These are phyloP conservation scores for Bretziella fagacearum DNA, from an alignment of 2,329 filamentous ascomycete genomes.

Conservation along the genomic window DNA sequence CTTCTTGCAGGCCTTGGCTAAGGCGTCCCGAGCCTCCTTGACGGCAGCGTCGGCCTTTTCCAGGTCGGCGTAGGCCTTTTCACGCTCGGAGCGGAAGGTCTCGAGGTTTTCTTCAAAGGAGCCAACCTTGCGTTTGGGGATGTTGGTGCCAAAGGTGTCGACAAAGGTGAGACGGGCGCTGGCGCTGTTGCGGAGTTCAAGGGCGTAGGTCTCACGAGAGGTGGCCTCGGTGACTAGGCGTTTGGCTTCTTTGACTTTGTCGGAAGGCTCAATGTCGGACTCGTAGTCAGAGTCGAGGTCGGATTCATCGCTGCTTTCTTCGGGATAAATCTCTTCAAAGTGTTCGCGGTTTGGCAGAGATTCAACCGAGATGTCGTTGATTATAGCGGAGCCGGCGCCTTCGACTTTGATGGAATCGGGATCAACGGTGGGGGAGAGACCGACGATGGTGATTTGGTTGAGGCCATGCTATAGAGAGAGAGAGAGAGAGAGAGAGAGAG, in stretches of 20 bases:
- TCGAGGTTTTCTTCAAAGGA: slow-evolving; percentile 25
- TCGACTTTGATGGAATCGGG: slow-evolving; percentile 45
- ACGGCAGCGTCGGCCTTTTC: slow-evolving; percentile 21
- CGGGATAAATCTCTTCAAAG: slow-evolving; percentile 37
- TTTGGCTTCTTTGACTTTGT: slow-evolving; percentile 20
- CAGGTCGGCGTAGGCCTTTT: slow-evolving; percentile 25
- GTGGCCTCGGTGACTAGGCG: slow-evolving; percentile 19
- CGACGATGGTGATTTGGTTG: slow-evolving; percentile 41
- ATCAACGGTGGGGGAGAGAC: slow-evolving; percentile 38
- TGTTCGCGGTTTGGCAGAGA: slow-evolving; percentile 36
- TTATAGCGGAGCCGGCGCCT: slow-evolving; percentile 36
- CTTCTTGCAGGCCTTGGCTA: background rate
- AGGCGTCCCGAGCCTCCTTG: slow-evolving; percentile 16
- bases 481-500: too few relatives aligned
- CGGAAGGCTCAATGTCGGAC: slow-evolving; percentile 16
- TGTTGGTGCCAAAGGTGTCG: slow-evolving; percentile 24
- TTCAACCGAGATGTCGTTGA: slow-evolving; percentile 45
- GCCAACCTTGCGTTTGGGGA: slow-evolving; percentile 22
- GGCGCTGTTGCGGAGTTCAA: slow-evolving; percentile 19
- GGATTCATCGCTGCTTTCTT: slow-evolving; percentile 25
- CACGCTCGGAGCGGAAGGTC: slow-evolving; percentile 28
- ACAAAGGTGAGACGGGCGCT: slow-evolving; percentile 26
- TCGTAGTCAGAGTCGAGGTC: slow-evolving; percentile 15
- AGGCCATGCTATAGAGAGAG: slow-evolving; percentile 36
- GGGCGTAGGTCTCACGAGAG: too few relatives aligned